phyloP scores from a whole-genome alignment of 331 rosid species.

The Telfairia occidentalis region DNA sequence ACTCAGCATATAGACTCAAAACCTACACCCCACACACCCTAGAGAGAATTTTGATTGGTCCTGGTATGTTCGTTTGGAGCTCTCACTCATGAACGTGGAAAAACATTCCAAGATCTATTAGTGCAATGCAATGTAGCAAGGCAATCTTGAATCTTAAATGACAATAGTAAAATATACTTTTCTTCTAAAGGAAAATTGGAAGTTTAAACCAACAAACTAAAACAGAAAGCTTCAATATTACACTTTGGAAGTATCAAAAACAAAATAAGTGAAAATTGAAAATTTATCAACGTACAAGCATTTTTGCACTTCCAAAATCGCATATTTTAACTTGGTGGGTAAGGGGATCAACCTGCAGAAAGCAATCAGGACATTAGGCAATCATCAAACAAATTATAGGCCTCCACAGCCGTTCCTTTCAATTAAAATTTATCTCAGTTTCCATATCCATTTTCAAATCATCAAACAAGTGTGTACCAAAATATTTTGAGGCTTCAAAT shows the following conservation, averaged over 20 bases:
- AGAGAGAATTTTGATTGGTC: not conserved
- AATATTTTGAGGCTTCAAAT: conserved; percentile 92
- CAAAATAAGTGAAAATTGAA: conserved; percentile 4
- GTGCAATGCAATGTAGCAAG: not conserved
- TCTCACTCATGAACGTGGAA: not conserved
- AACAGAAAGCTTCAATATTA: not conserved
- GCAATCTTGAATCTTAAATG: not conserved
- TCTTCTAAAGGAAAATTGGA: not conserved
- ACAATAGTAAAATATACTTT: not conserved
- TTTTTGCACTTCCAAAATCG: conserved; percentile 95
- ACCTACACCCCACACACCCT: not conserved
- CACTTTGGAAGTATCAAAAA: not conserved
- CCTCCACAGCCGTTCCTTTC: not conserved
- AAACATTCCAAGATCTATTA: not conserved
- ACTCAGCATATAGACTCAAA: not conserved
- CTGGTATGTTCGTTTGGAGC: not conserved
- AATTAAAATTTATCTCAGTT: not conserved
- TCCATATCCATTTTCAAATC: not conserved
- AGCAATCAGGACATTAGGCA: conserved; percentile 19
- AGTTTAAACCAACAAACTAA: not conserved
- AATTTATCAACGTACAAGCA: conserved; percentile 52
- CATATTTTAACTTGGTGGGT: conserved; percentile 93
- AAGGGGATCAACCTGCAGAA: conserved; percentile 81
- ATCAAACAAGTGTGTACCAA: conserved; percentile 41
- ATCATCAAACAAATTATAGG: not conserved